Evolutionary conservation across 345 rosid species (phyloP).

Genomic region (Rhizophora mangle): DNA sequence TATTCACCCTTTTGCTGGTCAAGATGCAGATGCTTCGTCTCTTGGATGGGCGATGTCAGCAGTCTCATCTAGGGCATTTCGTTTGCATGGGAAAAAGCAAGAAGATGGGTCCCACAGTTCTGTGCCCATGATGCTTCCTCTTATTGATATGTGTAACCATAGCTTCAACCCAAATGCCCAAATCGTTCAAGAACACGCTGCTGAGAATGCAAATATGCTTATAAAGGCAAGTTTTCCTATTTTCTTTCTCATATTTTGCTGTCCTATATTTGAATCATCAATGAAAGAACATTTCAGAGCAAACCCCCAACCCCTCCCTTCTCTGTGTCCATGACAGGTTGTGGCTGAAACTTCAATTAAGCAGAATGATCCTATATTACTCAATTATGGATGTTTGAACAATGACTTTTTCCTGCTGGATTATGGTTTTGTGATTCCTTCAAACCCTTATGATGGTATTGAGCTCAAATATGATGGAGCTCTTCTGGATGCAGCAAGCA

Average conservation of each 20-base stretch:
- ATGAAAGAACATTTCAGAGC: neutral
- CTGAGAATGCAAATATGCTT: slow-evolving; percentile 39
- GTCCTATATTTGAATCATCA: neutral
- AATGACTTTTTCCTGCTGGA: slow-evolving; percentile 82
- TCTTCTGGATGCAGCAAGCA: slow-evolving; percentile 79
- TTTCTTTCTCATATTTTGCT: neutral
- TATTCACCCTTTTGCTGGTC: slow-evolving; percentile 69
- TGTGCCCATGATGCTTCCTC: slow-evolving; percentile 92
- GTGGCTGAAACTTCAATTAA: slow-evolving; percentile 61
- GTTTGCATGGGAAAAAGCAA: slow-evolving; percentile 57
- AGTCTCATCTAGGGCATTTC: slow-evolving; percentile 86
- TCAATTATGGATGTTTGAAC: slow-evolving; percentile 74
- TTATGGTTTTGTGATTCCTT: slow-evolving; percentile 72
- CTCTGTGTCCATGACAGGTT: slow-evolving; percentile 44
- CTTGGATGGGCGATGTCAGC: slow-evolving; percentile 97
- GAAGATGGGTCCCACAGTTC: slow-evolving; percentile 37
- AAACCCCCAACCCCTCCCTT: neutral
- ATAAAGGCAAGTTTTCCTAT: slow-evolving; percentile 48
- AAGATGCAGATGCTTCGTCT: slow-evolving; percentile 71
- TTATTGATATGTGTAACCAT: slow-evolving; percentile 95
- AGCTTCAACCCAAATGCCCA: slow-evolving; percentile 72
- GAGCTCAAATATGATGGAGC: slow-evolving; percentile 84
- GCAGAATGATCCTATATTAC: slow-evolving; percentile 55
- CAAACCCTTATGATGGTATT: slow-evolving; percentile 68
- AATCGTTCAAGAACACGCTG: slow-evolving; percentile 68